Conservation (phyloP, 192 early-diverging fungal genomes). For the Backusella macrospora region DNA sequence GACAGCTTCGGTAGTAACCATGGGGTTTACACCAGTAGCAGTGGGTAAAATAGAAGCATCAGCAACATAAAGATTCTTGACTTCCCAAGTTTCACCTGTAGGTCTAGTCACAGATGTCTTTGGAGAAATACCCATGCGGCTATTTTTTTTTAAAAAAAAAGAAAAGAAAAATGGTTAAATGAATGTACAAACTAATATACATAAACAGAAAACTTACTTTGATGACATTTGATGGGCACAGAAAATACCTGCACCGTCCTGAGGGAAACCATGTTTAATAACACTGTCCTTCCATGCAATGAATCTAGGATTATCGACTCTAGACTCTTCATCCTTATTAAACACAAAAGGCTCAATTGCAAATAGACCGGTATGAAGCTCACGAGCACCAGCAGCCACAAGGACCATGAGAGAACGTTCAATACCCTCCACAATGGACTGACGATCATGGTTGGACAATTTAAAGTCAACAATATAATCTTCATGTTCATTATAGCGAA, state of each 20-base stretch:
- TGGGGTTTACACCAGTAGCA: conserved; percentile 72
- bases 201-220: conserved; percentile 41
- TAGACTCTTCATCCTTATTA: conserved; percentile 36
- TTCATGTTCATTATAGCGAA: conserved; percentile 47
- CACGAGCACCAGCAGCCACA: conserved; percentile 67
- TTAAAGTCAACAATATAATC: conserved; percentile 52
- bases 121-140: conserved; percentile 66
- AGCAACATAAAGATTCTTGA: conserved; percentile 71
- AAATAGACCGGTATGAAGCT: conserved; percentile 55
- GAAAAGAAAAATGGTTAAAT: not conserved
- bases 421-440: conserved; percentile 49
- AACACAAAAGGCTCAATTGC: conserved; percentile 43
- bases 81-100: conserved; percentile 72
- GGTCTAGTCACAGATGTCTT: conserved; percentile 60
- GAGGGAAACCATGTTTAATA: conserved; percentile 34
- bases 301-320: conserved; percentile 37
- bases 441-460: conserved; percentile 56
- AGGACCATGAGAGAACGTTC: conserved; percentile 50
- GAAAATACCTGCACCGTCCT: conserved; percentile 44
- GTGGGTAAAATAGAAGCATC: conserved; percentile 76
- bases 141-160: not conserved
- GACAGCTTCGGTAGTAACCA: conserved; percentile 47
- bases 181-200: not conserved
- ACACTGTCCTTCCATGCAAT: conserved; percentile 37
- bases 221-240: conserved; percentile 72